Percentiles rank a stretch among this genome's conserved stretches.
These are phyloP conservation scores for Plenodomus biglobosus DNA, from an alignment of 2,329 filamentous ascomycete genomes.

Conservation along the genomic window DNA sequence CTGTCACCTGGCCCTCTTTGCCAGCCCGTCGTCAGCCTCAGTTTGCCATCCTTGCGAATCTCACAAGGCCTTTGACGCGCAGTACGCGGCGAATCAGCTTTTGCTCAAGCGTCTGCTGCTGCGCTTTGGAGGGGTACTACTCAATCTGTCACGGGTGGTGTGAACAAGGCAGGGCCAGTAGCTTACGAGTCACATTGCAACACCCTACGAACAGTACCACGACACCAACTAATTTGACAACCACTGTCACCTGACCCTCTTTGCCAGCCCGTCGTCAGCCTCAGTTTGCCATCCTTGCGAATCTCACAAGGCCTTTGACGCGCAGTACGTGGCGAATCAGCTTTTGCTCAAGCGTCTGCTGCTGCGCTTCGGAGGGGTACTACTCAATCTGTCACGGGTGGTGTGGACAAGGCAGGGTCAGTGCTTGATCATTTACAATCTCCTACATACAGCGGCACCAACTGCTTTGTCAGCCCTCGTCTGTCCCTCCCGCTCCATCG, in stretches of 20 bases:
- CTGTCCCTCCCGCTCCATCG: no score
- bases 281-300: slow-evolving; percentile 22
- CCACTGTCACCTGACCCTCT: background rate
- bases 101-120: background rate
- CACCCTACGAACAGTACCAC: no score
- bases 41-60: background rate
- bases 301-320: slow-evolving; percentile 15
- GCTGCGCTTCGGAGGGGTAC: slow-evolving; percentile 12
- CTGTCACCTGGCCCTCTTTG: slow-evolving; percentile 6
- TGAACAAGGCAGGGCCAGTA: background rate
- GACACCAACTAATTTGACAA: background rate
- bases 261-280: background rate
- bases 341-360: slow-evolving; percentile 13
- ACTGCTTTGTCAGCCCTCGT: no score
- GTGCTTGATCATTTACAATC: no score
- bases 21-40: background rate
- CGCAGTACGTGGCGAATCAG: slow-evolving; percentile 5
- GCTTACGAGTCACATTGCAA: background rate
- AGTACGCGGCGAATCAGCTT: no score
- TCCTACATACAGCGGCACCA: no score
- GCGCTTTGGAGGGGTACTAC: background rate
- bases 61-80: background rate
- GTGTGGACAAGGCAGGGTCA: no score
- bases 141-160: background rate
- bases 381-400: slow-evolving; percentile 13